Conservation (phyloP, 768 basidiomycete genomes). For the Xanthoconium purpureum region DNA sequence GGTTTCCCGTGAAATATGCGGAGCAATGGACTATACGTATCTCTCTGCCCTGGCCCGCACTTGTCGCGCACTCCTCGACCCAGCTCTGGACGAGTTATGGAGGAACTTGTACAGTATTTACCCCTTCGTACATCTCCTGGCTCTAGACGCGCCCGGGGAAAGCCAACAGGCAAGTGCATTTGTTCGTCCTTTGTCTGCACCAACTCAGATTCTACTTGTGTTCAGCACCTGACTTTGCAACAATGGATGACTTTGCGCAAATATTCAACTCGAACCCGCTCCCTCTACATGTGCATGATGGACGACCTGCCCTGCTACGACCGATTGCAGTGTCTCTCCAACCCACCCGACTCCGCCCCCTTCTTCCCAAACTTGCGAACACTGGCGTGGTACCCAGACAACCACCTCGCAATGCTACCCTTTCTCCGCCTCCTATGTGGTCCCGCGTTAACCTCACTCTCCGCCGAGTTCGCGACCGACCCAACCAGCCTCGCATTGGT, state of each 20-base stretch:
- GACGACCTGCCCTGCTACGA: slow-evolving; percentile 14
- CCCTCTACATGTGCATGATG: slow-evolving; percentile 20
- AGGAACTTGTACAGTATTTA: slow-evolving; percentile 18
- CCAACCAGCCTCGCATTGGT: slow-evolving; percentile 14
- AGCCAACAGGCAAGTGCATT: slow-evolving; percentile 10
- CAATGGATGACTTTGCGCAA: slow-evolving; percentile 21
- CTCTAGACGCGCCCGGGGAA: neutral
- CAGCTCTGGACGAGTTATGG: slow-evolving; percentile 28
- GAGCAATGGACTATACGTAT: slow-evolving; percentile 3
- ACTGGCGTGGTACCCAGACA: slow-evolving; percentile 22
- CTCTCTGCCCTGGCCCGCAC: slow-evolving; percentile 24
- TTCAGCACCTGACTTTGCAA: neutral
- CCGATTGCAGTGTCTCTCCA: slow-evolving; percentile 10
- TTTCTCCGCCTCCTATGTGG: slow-evolving; percentile 26
- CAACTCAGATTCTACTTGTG: neutral
- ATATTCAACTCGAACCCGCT: slow-evolving; percentile 20
- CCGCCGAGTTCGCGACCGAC: slow-evolving; percentile 20
- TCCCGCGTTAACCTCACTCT: slow-evolving; percentile 17
- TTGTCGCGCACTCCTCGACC: slow-evolving; percentile 21
- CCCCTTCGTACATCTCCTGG: slow-evolving; percentile 21
- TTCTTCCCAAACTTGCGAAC: slow-evolving; percentile 25
- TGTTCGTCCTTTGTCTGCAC: neutral
- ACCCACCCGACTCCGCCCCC: slow-evolving; percentile 7
- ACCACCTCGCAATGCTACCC: slow-evolving; percentile 18
- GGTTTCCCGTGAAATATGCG: slow-evolving; percentile 18